phyloP scores from a whole-genome alignment of 768 basidiomycete species.

The Sporobolomyces roseus region DNA sequence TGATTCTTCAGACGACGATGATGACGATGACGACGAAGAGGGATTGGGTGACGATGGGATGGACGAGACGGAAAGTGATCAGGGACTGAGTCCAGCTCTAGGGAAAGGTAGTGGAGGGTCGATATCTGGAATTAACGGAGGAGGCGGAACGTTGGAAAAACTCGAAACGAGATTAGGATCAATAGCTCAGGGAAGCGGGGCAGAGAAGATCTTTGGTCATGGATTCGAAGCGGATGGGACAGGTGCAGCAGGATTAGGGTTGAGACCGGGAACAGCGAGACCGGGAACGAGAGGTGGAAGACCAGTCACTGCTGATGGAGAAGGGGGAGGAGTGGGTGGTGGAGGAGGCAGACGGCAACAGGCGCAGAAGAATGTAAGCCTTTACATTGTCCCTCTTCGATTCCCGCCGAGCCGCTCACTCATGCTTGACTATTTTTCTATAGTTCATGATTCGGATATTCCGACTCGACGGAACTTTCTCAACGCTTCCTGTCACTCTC shows the following conservation, averaged over 20 bases:
- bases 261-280: conserved; percentile 18
- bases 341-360: conserved; percentile 18
- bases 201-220: background rate
- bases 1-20: conserved; percentile 41
- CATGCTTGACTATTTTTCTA: conserved; percentile 39
- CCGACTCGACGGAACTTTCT: conserved; percentile 66
- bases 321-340: too few species aligned
- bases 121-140: background rate
- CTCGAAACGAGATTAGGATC: background rate
- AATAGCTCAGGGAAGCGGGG: conserved; percentile 5
- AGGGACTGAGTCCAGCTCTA: conserved; percentile 10
- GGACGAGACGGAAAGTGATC: conserved; percentile 41
- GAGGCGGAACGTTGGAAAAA: background rate
- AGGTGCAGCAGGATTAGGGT: background rate
- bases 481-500: conserved; percentile 63
- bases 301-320: conserved; percentile 16
- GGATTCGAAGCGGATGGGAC: background rate
- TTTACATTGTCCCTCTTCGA: background rate
- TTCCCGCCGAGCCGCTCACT: background rate
- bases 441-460: conserved; percentile 64
- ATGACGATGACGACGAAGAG: conserved; percentile 45
- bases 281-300: background rate
- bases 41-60: conserved; percentile 41
- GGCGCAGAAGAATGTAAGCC: conserved; percentile 30
- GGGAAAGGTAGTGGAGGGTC: background rate